phyloP scores from a whole-genome alignment of 495 filamentous ascomycete genomes.

The Lasiosphaeria miniovina region DNA sequence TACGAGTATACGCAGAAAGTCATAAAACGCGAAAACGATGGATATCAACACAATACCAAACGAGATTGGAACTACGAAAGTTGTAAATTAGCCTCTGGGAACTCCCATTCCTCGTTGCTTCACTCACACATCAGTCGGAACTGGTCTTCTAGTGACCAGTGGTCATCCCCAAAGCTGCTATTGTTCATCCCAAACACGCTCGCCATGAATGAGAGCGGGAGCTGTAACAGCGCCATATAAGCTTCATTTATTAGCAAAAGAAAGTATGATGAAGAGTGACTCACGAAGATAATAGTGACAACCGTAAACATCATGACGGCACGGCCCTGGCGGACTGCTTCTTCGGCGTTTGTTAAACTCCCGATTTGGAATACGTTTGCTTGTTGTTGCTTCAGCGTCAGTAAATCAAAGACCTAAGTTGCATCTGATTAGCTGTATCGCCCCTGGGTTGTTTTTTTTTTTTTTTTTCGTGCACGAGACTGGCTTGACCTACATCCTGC shows the following conservation, averaged over 20 bases:
- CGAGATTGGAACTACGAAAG: neutral
- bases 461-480: neutral
- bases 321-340: slow-evolving; percentile 54
- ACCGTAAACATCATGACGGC: slow-evolving; percentile 65
- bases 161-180: neutral
- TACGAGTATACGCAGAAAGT: slow-evolving; percentile 9
- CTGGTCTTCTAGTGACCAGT: neutral
- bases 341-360: slow-evolving; percentile 53
- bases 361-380: slow-evolving; percentile 59
- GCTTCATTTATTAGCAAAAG: neutral
- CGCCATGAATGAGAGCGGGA: slow-evolving; percentile 14
- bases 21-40: slow-evolving; percentile 12
- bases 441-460: no score
- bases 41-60: neutral
- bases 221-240: slow-evolving; percentile 5
- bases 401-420: slow-evolving; percentile 40
- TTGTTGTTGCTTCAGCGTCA: slow-evolving; percentile 63
- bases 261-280: slow-evolving; percentile 1
- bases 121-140: neutral
- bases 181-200: slow-evolving; percentile 15
- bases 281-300: slow-evolving; percentile 56
- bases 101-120: neutral
- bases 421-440: neutral
- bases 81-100: neutral
- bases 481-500: slow-evolving; percentile 16